These are phyloP conservation scores for Mycena rebaudengoi DNA, from an alignment of 768 basidiomycete species.

Conservation along the genomic window DNA sequence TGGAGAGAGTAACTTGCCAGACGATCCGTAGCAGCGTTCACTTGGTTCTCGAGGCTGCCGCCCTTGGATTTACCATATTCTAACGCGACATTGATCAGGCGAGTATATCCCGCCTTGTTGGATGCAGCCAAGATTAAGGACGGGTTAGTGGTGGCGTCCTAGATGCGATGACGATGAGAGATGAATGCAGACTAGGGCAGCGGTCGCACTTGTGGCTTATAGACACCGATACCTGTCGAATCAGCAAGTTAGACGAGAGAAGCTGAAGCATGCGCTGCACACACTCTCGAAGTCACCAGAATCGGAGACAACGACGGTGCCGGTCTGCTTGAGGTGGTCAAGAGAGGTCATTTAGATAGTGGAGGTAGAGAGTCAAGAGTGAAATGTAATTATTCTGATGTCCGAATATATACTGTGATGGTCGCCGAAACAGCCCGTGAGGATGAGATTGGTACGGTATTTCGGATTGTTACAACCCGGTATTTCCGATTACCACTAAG, in stretches of 20 bases:
- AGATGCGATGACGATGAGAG: slow-evolving; percentile 16
- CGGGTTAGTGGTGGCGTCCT: slow-evolving; percentile 99
- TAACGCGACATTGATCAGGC: slow-evolving; percentile 81
- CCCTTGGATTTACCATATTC: slow-evolving; percentile 83
- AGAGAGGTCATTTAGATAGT: slow-evolving; percentile 89
- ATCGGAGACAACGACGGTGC: slow-evolving; percentile 97
- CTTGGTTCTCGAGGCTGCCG: slow-evolving; percentile 76
- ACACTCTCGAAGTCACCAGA: slow-evolving; percentile 93
- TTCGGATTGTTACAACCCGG: no score
- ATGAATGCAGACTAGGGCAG: not conserved
- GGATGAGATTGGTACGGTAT: no score
- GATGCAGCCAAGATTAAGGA: slow-evolving; percentile 94
- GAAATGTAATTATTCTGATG: not conserved
- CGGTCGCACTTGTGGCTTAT: slow-evolving; percentile 90
- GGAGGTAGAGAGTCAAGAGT: slow-evolving; percentile 40
- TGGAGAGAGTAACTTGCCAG: slow-evolving; percentile 64
- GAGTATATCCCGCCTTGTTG: slow-evolving; percentile 86
- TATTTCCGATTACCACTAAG: not conserved
- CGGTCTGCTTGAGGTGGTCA: slow-evolving; percentile 87
- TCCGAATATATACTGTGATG: not conserved
- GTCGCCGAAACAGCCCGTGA: not conserved
- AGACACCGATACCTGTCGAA: slow-evolving; percentile 85
- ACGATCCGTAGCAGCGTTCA: slow-evolving; percentile 85
- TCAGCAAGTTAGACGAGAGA: slow-evolving; percentile 28
- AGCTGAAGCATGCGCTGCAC: slow-evolving; percentile 38